Evolutionary conservation across 1,284 basidiomycete genomes (phyloP).

Genomic region (Meira miltonrushii): DNA sequence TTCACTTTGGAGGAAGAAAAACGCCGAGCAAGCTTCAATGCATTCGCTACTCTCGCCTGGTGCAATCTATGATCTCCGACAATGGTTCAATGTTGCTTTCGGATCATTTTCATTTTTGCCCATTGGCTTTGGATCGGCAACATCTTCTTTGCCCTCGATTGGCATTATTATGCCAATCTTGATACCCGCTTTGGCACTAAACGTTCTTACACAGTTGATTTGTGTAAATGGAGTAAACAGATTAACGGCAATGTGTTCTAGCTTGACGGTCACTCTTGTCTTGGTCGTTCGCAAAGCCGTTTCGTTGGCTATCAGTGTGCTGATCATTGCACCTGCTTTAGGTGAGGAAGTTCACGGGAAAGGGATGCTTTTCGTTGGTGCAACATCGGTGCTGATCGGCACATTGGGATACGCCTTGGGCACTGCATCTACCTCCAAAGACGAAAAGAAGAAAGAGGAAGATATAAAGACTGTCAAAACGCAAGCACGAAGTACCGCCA

Average conservation of each 20-base stretch:
- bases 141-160: background rate
- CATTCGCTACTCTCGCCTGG: constrained; percentile 57
- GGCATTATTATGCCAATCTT: constrained; percentile 60
- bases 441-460: too few species aligned
- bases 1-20: background rate
- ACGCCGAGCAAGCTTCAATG: background rate
- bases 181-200: constrained; percentile 63
- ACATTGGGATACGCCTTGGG: constrained; percentile 63
- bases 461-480: too few species aligned
- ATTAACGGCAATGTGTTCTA: constrained; percentile 67
- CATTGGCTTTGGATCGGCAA: too few species aligned
- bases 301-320: constrained; percentile 71
- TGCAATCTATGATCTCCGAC: constrained; percentile 42
- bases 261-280: constrained; percentile 78
- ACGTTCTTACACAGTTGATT: constrained; percentile 77
- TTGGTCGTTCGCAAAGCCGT: constrained; percentile 83
- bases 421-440: constrained; percentile 21
- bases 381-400: constrained; percentile 64
- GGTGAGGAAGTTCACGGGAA: constrained; percentile 7
- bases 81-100: constrained; percentile 3
- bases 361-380: constrained; percentile 31
- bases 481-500: too few species aligned
- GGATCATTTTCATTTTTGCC: too few species aligned
- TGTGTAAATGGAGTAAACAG: constrained; percentile 88
- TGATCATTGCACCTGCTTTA: constrained; percentile 53